phyloP scores from a whole-genome alignment of 2,329 filamentous ascomycete genomes.

The Xenoacremonium recifei region DNA sequence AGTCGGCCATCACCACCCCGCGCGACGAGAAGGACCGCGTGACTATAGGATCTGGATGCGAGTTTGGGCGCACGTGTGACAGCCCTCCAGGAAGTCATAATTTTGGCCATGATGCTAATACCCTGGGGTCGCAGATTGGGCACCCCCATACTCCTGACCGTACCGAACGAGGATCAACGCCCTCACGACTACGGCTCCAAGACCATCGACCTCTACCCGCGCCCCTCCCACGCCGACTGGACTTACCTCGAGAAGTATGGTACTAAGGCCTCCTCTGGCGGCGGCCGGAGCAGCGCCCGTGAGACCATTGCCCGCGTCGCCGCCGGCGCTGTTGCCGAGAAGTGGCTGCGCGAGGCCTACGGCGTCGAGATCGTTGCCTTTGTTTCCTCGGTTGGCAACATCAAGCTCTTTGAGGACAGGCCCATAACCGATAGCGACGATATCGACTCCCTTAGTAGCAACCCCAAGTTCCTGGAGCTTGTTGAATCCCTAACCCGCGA shows the following conservation, averaged over 20 bases:
- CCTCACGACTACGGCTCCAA: constrained; percentile 87
- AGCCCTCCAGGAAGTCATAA: constrained; percentile 16
- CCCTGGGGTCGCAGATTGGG: constrained; percentile 49
- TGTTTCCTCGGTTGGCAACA: constrained; percentile 73
- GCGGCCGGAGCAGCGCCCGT: constrained; percentile 85
- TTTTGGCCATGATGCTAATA: constrained; percentile 19
- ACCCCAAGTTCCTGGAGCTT: constrained; percentile 76
- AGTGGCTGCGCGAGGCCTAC: constrained; percentile 79
- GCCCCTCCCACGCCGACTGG: constrained; percentile 92
- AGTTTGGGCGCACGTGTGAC: constrained; percentile 69
- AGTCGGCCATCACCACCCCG: constrained; percentile 86
- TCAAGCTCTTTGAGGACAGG: constrained; percentile 61
- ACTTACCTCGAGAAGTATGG: constrained; percentile 98
- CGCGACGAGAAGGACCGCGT: constrained; percentile 90
- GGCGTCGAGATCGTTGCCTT: constrained; percentile 91
- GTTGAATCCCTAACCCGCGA: constrained; percentile 61
- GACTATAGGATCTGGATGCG: constrained; percentile 88
- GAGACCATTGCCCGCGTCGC: constrained; percentile 95
- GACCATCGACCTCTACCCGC: constrained; percentile 89
- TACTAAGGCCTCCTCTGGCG: constrained; percentile 85
- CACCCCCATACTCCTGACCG: constrained; percentile 83
- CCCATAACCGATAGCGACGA: constrained; percentile 65
- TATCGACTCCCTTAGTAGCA: constrained; percentile 57
- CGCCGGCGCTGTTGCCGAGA: constrained; percentile 88
- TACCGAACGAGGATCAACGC: constrained; percentile 89